Evolutionary conservation across 2,329 filamentous ascomycete species (phyloP).

Genomic region (Annulohypoxylon truncatum): DNA sequence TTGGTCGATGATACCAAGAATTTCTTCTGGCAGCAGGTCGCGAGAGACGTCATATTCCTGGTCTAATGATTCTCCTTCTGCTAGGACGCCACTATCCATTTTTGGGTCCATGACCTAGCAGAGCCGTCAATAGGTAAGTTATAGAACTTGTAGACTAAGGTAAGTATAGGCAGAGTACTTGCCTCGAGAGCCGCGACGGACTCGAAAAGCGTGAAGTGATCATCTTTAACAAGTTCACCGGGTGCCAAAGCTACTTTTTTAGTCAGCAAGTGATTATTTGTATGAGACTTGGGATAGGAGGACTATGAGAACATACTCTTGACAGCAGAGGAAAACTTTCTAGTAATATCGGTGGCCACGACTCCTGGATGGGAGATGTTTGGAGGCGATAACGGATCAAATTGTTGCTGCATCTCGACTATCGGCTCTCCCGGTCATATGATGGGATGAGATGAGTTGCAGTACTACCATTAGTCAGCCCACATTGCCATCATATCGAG

Average conservation of each 20-base stretch:
- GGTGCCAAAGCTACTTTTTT: slow-evolving; percentile 71
- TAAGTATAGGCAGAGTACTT: slow-evolving; percentile 10
- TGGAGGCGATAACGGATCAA: slow-evolving; percentile 51
- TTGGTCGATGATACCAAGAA: slow-evolving; percentile 94
- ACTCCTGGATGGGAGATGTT: slow-evolving; percentile 61
- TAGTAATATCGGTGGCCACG: slow-evolving; percentile 68
- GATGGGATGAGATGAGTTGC: slow-evolving; percentile 6
- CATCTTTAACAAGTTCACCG: slow-evolving; percentile 93
- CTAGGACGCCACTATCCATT: slow-evolving; percentile 94
- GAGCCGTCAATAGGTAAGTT: slow-evolving; percentile 47
- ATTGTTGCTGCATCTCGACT: slow-evolving; percentile 46
- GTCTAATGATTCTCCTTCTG: slow-evolving; percentile 82
- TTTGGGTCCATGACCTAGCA: slow-evolving; percentile 96
- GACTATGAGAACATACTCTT: slow-evolving; percentile 58
- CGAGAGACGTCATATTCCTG: slow-evolving; percentile 81
- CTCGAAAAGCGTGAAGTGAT: slow-evolving; percentile 92
- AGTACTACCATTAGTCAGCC: not conserved
- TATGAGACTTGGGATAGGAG: not conserved
- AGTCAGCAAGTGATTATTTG: slow-evolving; percentile 42
- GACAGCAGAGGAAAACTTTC: slow-evolving; percentile 64
- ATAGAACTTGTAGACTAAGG: not conserved
- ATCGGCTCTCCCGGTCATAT: slow-evolving; percentile 4
- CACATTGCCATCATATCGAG: not conserved
- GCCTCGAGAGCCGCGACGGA: slow-evolving; percentile 87
- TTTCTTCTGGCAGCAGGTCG: slow-evolving; percentile 77